A percentile compares a stretch with the other conserved stretches of the same genome.
Evolutionary conservation across 2,329 filamentous ascomycete genomes (phyloP).

Genomic region (Biscogniauxia sp.): DNA sequence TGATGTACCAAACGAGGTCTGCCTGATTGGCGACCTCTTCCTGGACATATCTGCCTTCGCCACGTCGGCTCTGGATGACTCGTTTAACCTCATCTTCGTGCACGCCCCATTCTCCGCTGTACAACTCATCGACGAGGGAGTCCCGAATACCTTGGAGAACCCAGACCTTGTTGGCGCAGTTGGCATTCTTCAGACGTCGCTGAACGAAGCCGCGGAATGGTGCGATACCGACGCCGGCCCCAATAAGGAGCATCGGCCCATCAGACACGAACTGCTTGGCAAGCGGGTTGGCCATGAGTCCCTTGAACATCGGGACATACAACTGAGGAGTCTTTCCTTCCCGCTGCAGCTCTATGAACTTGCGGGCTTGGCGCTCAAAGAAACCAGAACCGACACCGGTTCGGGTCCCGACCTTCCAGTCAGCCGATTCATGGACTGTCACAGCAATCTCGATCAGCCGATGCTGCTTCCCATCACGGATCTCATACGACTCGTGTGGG

Average conservation of each 20-base stretch:
- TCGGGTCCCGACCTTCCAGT: conserved; percentile 71
- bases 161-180: conserved; percentile 38
- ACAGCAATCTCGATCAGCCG: conserved; percentile 95
- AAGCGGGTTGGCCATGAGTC: conserved; percentile 94
- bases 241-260: conserved; percentile 96
- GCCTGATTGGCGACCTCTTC: conserved; percentile 90
- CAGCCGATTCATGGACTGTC: conserved; percentile 80
- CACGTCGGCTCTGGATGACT: conserved; percentile 72
- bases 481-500: conserved; percentile 72
- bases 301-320: conserved; percentile 94
- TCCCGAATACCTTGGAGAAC: conserved; percentile 50
- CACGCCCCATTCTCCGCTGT: conserved; percentile 93
- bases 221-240: conserved; percentile 92
- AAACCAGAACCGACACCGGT: conserved; percentile 91
- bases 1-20: conserved; percentile 97
- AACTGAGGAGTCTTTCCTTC: conserved; percentile 60
- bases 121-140: conserved; percentile 90
- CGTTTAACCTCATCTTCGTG: conserved; percentile 85
- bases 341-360: conserved; percentile 66
- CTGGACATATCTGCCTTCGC: conserved; percentile 88
- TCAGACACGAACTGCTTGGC: conserved; percentile 89
- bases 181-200: conserved; percentile 49
- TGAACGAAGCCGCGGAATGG: conserved; percentile 98
- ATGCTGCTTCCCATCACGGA: conserved; percentile 67
- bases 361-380: conserved; percentile 79